Base-by-base conservation (phyloP, 441 rosid genomes). In the Jatropha podagrica region DNA sequence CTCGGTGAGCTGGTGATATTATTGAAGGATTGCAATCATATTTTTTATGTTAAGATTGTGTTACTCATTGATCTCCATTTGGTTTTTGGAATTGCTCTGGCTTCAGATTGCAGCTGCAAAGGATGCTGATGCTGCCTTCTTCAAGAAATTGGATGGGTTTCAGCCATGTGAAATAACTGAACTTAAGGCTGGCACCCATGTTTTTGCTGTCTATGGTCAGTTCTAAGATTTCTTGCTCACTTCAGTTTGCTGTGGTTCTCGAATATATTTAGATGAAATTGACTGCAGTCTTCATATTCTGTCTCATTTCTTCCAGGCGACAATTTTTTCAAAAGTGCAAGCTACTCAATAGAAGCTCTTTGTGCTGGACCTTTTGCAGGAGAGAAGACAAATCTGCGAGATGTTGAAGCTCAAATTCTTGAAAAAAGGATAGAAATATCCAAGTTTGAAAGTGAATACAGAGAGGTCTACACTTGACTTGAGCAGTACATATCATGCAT, bases 171-270 rank as follows among this genome's bases (percentile, higher is more conserved):
- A 95, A 88, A 83, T 95, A 77, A 86, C 83, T 63, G 97, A 92
- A 87, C 81, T 95, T 66, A 90, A 91, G 87, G 86, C 96, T 23
- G 99, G 97, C 67, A 87, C 81, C 67, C 98, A 95, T 80, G 78
- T 87, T 59, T 93, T 95, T 88, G 97, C 97, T 32, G 90, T 95
- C 75, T 95, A 93, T 79, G 99, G 99, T 95, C 72, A 75, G 93
- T 75, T 82, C 78, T 78, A 49, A 27, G 0, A 65, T 54, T 78
- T 72, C 73, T 32, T 68, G 78, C 71, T 68, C 59, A 52, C 14
- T 68, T 77, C 18, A 52, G 66, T 63, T 18, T 72, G 52, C 71
- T 10, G 26, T 42, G 60, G 70, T 66, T 78, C 46, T 77, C 69
- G 62, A 69, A 54, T 66, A 69, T 46, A 67, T 72, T 48, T 68